Conservation (phyloP, 164 flowering plant genomes). For the Platanus orientalis region DNA sequence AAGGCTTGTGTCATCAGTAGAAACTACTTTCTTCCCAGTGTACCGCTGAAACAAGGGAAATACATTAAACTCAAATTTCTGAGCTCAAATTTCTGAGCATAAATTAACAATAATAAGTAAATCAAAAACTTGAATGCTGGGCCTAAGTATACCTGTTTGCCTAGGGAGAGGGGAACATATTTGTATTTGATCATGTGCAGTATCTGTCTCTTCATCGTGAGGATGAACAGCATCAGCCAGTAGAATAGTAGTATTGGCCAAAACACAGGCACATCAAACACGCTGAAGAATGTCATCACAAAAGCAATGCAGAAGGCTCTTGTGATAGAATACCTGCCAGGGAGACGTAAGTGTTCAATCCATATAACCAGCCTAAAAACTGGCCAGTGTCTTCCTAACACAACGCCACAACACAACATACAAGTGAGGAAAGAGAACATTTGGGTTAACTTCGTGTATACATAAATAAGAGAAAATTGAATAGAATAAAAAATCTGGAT, state of each 20-base stretch:
- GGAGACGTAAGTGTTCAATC: not conserved
- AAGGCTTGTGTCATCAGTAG: constrained; percentile 15
- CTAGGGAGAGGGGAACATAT: constrained; percentile 37
- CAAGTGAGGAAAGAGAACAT: too few species aligned
- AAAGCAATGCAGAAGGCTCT: constrained; percentile 38
- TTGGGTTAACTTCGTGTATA: too few species aligned
- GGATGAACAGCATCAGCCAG: constrained; percentile 30
- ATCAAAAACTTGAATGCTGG: not conserved
- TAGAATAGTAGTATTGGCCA: constrained; percentile 34
- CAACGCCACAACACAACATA: too few species aligned
- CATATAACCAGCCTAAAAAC: too few species aligned
- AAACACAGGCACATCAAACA: constrained; percentile 37
- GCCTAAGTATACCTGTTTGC: constrained; percentile 31
- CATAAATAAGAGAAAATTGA: too few species aligned
- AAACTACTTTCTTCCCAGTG: constrained; percentile 25
- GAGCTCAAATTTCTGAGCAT: too few species aligned
- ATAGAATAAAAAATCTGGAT: too few species aligned
- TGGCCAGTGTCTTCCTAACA: too few species aligned
- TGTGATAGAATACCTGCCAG: constrained; percentile 27
- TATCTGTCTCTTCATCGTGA: constrained; percentile 39
- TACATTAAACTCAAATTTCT: too few species aligned
- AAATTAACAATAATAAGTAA: not conserved
- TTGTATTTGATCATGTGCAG: constrained; percentile 36
- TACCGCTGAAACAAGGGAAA: constrained; percentile 23
- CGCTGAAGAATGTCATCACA: constrained; percentile 32